Base-by-base conservation (phyloP, 306 rosid species). In the Corylus americana region DNA sequence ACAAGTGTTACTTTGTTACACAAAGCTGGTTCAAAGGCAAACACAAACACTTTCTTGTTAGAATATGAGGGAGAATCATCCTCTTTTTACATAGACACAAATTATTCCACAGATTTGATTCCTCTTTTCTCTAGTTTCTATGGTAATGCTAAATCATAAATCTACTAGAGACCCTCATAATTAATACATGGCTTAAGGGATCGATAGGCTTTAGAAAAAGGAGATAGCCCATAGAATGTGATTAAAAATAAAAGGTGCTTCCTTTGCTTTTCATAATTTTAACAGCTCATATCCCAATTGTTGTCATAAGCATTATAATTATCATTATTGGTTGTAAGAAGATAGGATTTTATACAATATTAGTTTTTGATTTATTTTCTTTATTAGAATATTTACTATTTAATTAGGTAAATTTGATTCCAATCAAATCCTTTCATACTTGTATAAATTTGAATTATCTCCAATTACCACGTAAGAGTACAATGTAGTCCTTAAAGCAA, bases 261-360 rank as follows among this genome's bases (percentile, higher is more conserved):
- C 64, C 12, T 49, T 76, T 57, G 48, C 54, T 81, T 76, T 71
- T 71, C 50, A 25, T 59, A 44, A 71, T 51, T 81, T 76, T 78
- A 79, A 86, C 89, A 86, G 86, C 78, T 81, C 86, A 86, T 55
- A 67, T 73, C 77, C 80, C 81, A 16, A 70, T 47, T 70, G 73
- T 76, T 74, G 37, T 73, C 66, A 61, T 73, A 73, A 48, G 1
- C 53, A 48, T 48, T 6, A 47, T 39, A 39, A 71, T 31, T 31
- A 3, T 74, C 55, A n/a, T 67, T 10, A 79, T 61, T 58, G 73
- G 68, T 39, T 70, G 35, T 45, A 11, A 39, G 44, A 4, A 39
- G 4, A 39, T 39, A 39, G 44, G 39, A 35, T 35, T 35, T 4
- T 35, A 2, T 35, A 35, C 2, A 35, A 39, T 0, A 4, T 39